These are phyloP conservation scores for Heritiera fomes DNA, from an alignment of 345 rosid species.

Conservation along the genomic window DNA sequence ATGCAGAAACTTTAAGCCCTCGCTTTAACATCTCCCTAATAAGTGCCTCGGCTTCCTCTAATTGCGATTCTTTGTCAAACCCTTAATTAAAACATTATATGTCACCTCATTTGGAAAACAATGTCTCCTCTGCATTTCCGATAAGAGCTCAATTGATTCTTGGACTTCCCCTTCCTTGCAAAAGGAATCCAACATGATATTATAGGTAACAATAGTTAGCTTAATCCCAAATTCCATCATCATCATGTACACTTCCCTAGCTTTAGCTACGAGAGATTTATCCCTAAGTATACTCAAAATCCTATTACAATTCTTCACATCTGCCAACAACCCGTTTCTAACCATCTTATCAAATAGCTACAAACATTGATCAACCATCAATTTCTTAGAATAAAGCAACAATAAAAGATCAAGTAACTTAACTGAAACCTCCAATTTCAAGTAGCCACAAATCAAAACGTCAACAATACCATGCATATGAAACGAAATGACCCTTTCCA, in stretches of 20 bases:
- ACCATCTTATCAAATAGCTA: slow-evolving; percentile 57
- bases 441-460: slow-evolving; percentile 40
- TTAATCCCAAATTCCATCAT: slow-evolving; percentile 55
- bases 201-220: slow-evolving; percentile 55
- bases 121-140: slow-evolving; percentile 47
- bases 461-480: slow-evolving; percentile 57
- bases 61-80: slow-evolving; percentile 52
- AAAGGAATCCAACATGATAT: slow-evolving; percentile 59
- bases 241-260: slow-evolving; percentile 41
- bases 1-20: slow-evolving; percentile 51
- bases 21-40: slow-evolving; percentile 47
- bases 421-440: slow-evolving; percentile 31
- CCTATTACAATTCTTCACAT: slow-evolving; percentile 62
- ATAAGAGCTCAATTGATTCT: slow-evolving; percentile 44
- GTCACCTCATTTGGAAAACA: slow-evolving; percentile 49
- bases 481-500: slow-evolving; percentile 45
- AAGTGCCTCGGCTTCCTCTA: slow-evolving; percentile 54
- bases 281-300: slow-evolving; percentile 64
- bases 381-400: slow-evolving; percentile 51
- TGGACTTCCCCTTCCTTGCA: slow-evolving; percentile 59
- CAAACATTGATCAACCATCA: slow-evolving; percentile 55
- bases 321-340: slow-evolving; percentile 52
- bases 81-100: slow-evolving; percentile 58
- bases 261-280: slow-evolving; percentile 31
- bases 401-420: slow-evolving; percentile 59